Conservation (phyloP, 2,329 filamentous ascomycete species). For the Apiospora saccharicola region DNA sequence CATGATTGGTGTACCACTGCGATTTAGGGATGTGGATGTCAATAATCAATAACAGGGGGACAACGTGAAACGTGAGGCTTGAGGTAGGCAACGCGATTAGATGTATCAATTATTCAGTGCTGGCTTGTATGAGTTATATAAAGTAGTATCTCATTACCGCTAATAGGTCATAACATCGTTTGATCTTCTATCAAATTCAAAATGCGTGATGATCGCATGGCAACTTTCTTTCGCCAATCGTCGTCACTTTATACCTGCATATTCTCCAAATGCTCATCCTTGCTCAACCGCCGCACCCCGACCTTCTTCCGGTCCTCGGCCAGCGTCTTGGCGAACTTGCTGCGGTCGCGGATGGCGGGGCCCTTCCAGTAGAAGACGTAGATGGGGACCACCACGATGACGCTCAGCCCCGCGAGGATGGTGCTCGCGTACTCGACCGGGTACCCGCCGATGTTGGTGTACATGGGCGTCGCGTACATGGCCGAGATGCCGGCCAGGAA, state of each 20-base stretch:
- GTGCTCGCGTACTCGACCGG: slow-evolving; percentile 60
- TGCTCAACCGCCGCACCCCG: not conserved
- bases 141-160: too few relatives aligned
- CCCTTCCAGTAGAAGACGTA: slow-evolving; percentile 65
- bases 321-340: slow-evolving; percentile 51
- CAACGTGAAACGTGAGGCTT: not conserved
- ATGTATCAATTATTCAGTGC: not conserved
- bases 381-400: slow-evolving; percentile 59
- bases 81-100: not conserved
- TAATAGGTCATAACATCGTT: not conserved
- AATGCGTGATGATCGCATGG: not conserved
- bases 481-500: slow-evolving; percentile 68
- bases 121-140: not conserved
- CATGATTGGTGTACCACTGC: slow-evolving; percentile 22
- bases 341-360: slow-evolving; percentile 54
- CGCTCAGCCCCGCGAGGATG: slow-evolving; percentile 56
- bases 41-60: not conserved
- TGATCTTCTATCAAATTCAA: not conserved
- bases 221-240: not conserved
- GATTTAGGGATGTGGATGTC: not conserved
- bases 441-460: slow-evolving; percentile 49
- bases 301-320: slow-evolving; percentile 13
- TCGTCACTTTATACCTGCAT: not conserved
- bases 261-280: not conserved
- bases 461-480: slow-evolving; percentile 63